Conservation (phyloP, 495 filamentous ascomycete genomes). For the Xeromyces bisporus region DNA sequence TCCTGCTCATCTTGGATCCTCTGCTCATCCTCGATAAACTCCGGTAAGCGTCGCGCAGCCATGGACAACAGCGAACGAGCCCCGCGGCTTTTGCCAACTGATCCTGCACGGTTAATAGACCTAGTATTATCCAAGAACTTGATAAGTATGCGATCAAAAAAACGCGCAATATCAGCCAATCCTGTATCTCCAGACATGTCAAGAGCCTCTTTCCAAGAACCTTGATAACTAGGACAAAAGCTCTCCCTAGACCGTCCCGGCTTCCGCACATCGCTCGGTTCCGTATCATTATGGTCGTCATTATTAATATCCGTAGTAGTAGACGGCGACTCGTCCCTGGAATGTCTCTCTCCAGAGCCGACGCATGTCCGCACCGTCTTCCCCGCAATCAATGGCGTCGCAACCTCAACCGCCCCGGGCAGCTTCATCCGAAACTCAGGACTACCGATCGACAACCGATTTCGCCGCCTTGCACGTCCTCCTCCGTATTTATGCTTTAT, state of each 20-base stretch:
- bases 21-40: slow-evolving; percentile 46
- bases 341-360: slow-evolving; percentile 6
- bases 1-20: slow-evolving; percentile 30
- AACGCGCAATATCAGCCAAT: slow-evolving; percentile 21
- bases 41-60: slow-evolving; percentile 43
- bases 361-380: slow-evolving; percentile 12
- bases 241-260: slow-evolving; percentile 6
- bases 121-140: slow-evolving; percentile 24
- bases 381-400: slow-evolving; percentile 29
- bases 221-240: slow-evolving; percentile 15
- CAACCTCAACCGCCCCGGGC: slow-evolving; percentile 30
- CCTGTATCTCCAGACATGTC: slow-evolving; percentile 18
- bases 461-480: slow-evolving; percentile 10
- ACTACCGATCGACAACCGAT: slow-evolving; percentile 19
- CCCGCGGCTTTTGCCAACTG: slow-evolving; percentile 5
- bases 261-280: slow-evolving; percentile 3
- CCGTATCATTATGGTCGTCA: neutral
- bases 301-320: too few relatives aligned
- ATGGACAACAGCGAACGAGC: slow-evolving; percentile 46
- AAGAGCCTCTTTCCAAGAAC: slow-evolving; percentile 26
- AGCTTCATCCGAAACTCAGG: slow-evolving; percentile 22
- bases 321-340: slow-evolving; percentile 3
- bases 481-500: slow-evolving; percentile 22
- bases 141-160: slow-evolving; percentile 21
- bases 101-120: slow-evolving; percentile 1